These are phyloP conservation scores for Sarocladiaceae sp. DNA, from an alignment of 2,329 filamentous ascomycete species.

Conservation along the genomic window DNA sequence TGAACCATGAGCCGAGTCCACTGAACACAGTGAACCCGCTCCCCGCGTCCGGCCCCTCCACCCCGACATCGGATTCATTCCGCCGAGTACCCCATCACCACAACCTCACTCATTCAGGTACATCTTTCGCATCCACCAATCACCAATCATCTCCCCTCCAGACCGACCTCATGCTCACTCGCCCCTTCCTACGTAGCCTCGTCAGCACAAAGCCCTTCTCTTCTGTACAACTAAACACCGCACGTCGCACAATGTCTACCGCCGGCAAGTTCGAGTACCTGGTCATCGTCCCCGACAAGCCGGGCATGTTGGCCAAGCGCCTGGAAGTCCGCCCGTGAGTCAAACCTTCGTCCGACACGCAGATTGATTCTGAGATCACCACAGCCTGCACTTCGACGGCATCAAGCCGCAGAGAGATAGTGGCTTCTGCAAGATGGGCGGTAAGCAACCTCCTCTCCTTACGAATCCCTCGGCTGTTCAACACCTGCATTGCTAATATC, in stretches of 20 bases:
- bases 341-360: slow-evolving; percentile 9
- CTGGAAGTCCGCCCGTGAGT: slow-evolving; percentile 56
- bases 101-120: too few relatives aligned
- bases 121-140: neutral
- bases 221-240: neutral
- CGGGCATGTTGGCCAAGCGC: slow-evolving; percentile 55
- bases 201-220: neutral
- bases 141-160: neutral
- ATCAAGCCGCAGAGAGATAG: slow-evolving; percentile 48
- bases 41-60: neutral
- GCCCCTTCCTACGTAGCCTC: neutral
- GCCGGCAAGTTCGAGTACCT: slow-evolving; percentile 57
- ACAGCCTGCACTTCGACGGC: slow-evolving; percentile 49
- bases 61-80: neutral
- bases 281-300: slow-evolving; percentile 64
- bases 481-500: neutral
- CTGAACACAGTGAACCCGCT: too few relatives aligned
- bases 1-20: too few relatives aligned
- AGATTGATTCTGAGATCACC: slow-evolving; percentile 1
- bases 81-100: too few relatives aligned
- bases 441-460: slow-evolving; percentile 30
- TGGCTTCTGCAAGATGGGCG: slow-evolving; percentile 61
- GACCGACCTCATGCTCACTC: neutral
- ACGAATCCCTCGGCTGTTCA: neutral
- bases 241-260: slow-evolving; percentile 8